phyloP scores from a whole-genome alignment of 2,329 filamentous ascomycete species.

The Daldinia eschscholtzii region DNA sequence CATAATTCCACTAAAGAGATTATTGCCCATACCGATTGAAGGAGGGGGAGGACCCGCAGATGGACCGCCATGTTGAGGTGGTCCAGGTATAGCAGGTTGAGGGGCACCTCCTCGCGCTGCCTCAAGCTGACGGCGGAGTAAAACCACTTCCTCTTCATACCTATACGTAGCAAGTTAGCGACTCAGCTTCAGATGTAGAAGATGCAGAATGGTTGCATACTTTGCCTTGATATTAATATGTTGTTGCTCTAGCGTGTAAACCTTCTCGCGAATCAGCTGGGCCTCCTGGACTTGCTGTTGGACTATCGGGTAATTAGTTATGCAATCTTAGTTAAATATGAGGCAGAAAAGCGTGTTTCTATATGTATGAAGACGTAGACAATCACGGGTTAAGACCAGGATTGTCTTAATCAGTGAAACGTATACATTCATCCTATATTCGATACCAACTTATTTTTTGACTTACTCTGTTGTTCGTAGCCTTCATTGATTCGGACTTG shows the following conservation, averaged over 20 bases:
- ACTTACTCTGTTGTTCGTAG: conserved; percentile 94
- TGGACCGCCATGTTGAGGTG: conserved; percentile 80
- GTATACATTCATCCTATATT: background rate
- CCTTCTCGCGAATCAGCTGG: conserved; percentile 92
- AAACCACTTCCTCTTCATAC: conserved; percentile 91
- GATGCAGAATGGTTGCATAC: conserved; percentile 65
- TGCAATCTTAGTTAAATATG: conserved; percentile 21
- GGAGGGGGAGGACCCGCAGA: conserved; percentile 80
- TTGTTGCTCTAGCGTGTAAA: conserved; percentile 91
- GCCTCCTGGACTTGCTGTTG: conserved; percentile 93
- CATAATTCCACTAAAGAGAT: conserved; percentile 97
- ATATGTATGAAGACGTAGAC: background rate
- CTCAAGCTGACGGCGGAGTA: conserved; percentile 88
- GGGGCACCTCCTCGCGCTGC: conserved; percentile 75
- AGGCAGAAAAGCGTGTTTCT: conserved; percentile 29
- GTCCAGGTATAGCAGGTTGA: conserved; percentile 72
- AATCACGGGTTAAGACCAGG: background rate
- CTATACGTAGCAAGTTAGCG: conserved; percentile 61
- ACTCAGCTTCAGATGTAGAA: background rate
- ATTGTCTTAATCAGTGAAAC: background rate
- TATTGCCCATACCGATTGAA: conserved; percentile 90
- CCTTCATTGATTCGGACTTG: conserved; percentile 85
- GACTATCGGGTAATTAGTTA: conserved; percentile 67
- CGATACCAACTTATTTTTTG: background rate
- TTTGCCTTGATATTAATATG: conserved; percentile 92